Evolutionary conservation across 768 basidiomycete species (phyloP).

Genomic region (Agrocybe praecox): DNA sequence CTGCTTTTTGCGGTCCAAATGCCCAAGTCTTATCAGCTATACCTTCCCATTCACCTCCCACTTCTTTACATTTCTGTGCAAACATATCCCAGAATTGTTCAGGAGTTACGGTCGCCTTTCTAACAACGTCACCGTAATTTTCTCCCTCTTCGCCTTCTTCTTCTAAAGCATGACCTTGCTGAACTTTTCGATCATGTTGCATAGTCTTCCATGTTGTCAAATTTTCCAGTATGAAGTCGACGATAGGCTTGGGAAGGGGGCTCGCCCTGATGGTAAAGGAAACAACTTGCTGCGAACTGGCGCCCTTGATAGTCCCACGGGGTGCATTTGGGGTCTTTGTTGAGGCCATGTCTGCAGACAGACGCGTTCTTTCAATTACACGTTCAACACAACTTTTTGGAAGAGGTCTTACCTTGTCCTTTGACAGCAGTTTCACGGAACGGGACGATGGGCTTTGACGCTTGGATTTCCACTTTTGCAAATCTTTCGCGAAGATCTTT

Average conservation of each 20-base stretch:
- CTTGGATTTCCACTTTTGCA: conserved; percentile 90
- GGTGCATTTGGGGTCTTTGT: conserved; percentile 70
- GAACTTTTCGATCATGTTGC: conserved; percentile 44
- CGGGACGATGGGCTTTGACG: conserved; percentile 95
- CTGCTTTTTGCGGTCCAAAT: conserved; percentile 88
- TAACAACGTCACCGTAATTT: conserved; percentile 58
- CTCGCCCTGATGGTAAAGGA: conserved; percentile 82
- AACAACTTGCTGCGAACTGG: conserved; percentile 69
- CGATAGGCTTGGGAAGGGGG: conserved; percentile 74
- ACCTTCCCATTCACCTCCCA: conserved; percentile 85
- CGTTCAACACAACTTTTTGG: background rate
- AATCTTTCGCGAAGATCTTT: conserved; percentile 97
- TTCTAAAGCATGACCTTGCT: conserved; percentile 27
- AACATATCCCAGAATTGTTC: conserved; percentile 85
- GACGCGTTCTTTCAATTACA: background rate
- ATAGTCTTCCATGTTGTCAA: conserved; percentile 62
- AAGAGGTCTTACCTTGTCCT: conserved; percentile 56
- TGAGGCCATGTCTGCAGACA: conserved; percentile 79
- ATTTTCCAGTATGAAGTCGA: conserved; percentile 80
- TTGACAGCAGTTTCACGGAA: conserved; percentile 94
- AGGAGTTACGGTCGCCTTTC: conserved; percentile 63
- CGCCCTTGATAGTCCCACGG: conserved; percentile 78
- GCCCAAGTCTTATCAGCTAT: conserved; percentile 80
- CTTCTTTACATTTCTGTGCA: conserved; percentile 60
- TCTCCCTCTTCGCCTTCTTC: conserved; percentile 43